Evolutionary conservation across 768 basidiomycete genomes (phyloP).

Genomic region (Trametes elegans): DNA sequence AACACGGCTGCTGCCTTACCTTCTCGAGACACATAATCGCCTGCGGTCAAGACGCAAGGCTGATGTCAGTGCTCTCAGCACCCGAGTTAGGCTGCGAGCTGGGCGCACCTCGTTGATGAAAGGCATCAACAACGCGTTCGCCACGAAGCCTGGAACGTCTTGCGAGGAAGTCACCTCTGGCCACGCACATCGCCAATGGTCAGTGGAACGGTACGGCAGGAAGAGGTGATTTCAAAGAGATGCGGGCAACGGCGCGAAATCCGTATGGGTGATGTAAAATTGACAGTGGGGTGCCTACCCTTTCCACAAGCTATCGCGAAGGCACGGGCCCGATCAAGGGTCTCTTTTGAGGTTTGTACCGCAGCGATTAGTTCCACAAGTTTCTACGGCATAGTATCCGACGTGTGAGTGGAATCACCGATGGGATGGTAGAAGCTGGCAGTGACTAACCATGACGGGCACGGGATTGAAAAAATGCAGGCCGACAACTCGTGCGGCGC

Average conservation of each 20-base stretch:
- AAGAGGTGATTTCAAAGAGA: neutral
- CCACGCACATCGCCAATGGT: neutral
- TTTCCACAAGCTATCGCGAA: constrained; percentile 92
- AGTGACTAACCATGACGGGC: constrained; percentile 78
- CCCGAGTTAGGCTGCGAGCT: neutral
- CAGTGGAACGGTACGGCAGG: neutral
- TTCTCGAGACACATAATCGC: constrained; percentile 94
- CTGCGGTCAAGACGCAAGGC: constrained; percentile 33
- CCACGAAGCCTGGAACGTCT: constrained; percentile 95
- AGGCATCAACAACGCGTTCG: constrained; percentile 93
- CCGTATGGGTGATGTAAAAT: neutral
- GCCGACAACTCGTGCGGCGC: constrained; percentile 77
- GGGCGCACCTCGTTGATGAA: constrained; percentile 85
- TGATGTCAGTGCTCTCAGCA: neutral
- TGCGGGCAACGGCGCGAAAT: neutral
- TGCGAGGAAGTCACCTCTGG: constrained; percentile 86
- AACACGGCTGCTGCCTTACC: constrained; percentile 38
- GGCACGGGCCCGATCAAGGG: constrained; percentile 69
- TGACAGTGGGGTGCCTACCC: constrained; percentile 41
- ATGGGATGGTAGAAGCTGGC: neutral
- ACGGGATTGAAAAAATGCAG: constrained; percentile 97
- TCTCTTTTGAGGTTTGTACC: constrained; percentile 81
- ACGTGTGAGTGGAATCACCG: neutral
- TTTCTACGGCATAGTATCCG: constrained; percentile 44
- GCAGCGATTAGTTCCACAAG: constrained; percentile 94